These are phyloP conservation scores for Xylaria sp. DNA, from an alignment of 2,329 filamentous ascomycete genomes.

Conservation along the genomic window DNA sequence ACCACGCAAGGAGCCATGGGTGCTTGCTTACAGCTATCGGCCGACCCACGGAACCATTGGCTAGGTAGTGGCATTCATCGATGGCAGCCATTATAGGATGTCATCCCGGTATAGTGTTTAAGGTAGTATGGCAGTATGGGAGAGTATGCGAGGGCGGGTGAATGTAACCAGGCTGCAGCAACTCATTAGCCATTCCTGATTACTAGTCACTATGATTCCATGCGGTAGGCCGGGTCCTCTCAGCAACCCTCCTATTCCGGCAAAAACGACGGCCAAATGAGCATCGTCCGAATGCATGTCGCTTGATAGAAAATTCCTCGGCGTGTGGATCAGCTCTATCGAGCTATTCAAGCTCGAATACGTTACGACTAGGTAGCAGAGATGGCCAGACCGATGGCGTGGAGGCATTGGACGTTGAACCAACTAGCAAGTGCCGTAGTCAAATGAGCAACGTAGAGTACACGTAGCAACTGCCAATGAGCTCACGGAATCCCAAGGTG, in stretches of 20 bases:
- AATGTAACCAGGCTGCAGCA: slow-evolving; percentile 35
- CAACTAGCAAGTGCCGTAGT: slow-evolving; percentile 18
- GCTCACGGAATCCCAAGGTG: slow-evolving; percentile 24
- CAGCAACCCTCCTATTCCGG: slow-evolving; percentile 35
- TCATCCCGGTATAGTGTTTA: slow-evolving; percentile 21
- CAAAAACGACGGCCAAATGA: slow-evolving; percentile 38
- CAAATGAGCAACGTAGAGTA: slow-evolving; percentile 30
- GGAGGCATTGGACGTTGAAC: slow-evolving; percentile 8
- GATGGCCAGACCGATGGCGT: slow-evolving; percentile 16
- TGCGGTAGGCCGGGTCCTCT: slow-evolving; percentile 36
- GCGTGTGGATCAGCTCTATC: slow-evolving; percentile 21
- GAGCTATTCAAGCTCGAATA: slow-evolving; percentile 9
- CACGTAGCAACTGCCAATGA: slow-evolving; percentile 38
- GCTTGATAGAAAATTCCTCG: slow-evolving; percentile 32
- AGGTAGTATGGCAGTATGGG: neutral
- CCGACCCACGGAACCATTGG: slow-evolving; percentile 39
- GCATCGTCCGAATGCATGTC: slow-evolving; percentile 32
- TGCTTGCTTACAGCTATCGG: slow-evolving; percentile 46
- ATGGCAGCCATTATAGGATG: slow-evolving; percentile 18
- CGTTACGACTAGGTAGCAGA: slow-evolving; percentile 3
- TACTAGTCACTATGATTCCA: slow-evolving; percentile 26
- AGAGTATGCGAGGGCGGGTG: slow-evolving; percentile 10
- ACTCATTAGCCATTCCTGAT: slow-evolving; percentile 34
- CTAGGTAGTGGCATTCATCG: slow-evolving; percentile 29
- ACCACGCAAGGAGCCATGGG: slow-evolving; percentile 45